Percentiles rank a stretch among this genome's conserved stretches.
These are phyloP conservation scores for Xylaria nigripes DNA, from an alignment of 495 filamentous ascomycete species.

Conservation along the genomic window DNA sequence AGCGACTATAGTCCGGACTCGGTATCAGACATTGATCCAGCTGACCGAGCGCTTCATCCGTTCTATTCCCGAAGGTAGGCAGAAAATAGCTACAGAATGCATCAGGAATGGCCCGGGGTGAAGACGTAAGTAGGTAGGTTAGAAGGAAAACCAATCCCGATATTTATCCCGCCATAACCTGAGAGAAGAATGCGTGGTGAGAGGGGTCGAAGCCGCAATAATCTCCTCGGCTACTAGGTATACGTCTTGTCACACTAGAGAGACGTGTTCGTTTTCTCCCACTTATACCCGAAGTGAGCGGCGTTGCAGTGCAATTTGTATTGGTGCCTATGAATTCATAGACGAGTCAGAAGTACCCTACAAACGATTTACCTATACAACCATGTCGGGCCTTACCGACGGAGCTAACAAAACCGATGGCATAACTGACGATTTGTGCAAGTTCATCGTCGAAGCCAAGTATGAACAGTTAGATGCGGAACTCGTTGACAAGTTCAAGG, in stretches of 20 bases:
- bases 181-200: neutral
- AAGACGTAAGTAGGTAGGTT: neutral
- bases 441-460: slow-evolving; percentile 2
- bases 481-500: slow-evolving; percentile 5
- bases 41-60: neutral
- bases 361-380: neutral
- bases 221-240: neutral
- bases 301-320: neutral
- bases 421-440: neutral
- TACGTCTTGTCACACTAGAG: neutral
- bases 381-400: neutral
- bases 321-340: neutral
- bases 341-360: neutral
- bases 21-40: too few relatives aligned
- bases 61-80: neutral
- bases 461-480: slow-evolving; percentile 1
- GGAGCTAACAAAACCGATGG: neutral
- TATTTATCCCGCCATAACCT: neutral
- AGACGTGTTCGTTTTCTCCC: neutral
- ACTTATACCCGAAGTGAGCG: neutral
- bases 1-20: too few relatives aligned
- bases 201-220: neutral
- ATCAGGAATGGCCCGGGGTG: neutral
- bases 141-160: neutral
- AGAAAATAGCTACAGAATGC: neutral